These are phyloP conservation scores for Carpinus fangiana DNA, from an alignment of 306 rosid species.

Conservation along the genomic window DNA sequence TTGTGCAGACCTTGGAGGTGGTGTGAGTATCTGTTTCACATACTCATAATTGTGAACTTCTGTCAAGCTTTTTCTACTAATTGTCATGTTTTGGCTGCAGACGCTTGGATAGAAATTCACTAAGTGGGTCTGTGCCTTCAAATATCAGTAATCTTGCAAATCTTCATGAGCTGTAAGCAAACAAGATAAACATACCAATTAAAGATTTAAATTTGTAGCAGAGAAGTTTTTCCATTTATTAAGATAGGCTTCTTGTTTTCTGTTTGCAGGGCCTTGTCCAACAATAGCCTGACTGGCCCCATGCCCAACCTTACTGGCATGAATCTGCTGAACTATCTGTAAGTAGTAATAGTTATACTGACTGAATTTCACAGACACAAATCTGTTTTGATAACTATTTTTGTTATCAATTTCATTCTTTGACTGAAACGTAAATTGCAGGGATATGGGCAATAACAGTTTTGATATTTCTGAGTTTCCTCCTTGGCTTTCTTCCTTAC, in stretches of 20 bases:
- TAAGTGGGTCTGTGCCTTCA: slow-evolving; percentile 47
- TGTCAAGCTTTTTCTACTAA: slow-evolving; percentile 11
- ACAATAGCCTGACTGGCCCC: slow-evolving; percentile 56
- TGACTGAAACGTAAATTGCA: slow-evolving; percentile 26
- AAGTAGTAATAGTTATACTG: slow-evolving; percentile 8
- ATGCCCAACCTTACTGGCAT: slow-evolving; percentile 54
- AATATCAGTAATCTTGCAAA: slow-evolving; percentile 48
- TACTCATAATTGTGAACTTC: slow-evolving; percentile 5
- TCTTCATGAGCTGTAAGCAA: slow-evolving; percentile 48
- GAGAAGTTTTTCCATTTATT: neutral
- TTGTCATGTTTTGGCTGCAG: slow-evolving; percentile 37
- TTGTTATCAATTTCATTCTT: neutral
- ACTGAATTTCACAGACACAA: neutral
- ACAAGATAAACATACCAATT: slow-evolving; percentile 8
- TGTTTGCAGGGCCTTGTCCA: slow-evolving; percentile 55
- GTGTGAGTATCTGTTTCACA: slow-evolving; percentile 54
- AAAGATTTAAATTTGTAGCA: neutral
- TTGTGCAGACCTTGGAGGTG: slow-evolving; percentile 45
- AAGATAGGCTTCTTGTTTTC: neutral
- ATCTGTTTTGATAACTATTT: no score
- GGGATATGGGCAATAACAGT: slow-evolving; percentile 62
- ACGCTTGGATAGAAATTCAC: slow-evolving; percentile 47
- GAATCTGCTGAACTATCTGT: slow-evolving; percentile 47
- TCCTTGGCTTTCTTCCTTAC: slow-evolving; percentile 40
- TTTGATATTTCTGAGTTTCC: slow-evolving; percentile 51